Base-by-base conservation (phyloP, 306 rosid genomes). In the Vigna hirtella region DNA sequence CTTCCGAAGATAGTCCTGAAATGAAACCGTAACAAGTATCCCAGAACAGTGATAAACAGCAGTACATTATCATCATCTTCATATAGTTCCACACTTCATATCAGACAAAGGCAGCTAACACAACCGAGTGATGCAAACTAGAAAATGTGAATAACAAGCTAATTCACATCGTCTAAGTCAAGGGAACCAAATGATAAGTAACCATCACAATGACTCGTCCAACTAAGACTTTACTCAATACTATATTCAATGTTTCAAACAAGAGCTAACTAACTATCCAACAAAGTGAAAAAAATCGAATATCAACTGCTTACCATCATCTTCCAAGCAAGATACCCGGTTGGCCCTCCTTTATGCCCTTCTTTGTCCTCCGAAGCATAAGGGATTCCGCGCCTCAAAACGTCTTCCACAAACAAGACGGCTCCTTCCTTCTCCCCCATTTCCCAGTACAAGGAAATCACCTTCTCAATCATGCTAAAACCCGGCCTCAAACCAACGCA, bases 311-410 rank as follows among this genome's bases (percentile, higher is more conserved):
- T 74, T 84, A 95, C 98, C 98, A 92, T 92, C 98, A 95, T 95
- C 85, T 92, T 95, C 98, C 98, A 95, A 85, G 97, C 98, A 80
- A 95, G 97, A 86, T 90, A 95, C 9, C 98, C 98, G 15, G 97
- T 92, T 49, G 97, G 96, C 36, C 98, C 98, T 73, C 97, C 98
- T 77, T 89, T 92, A 56, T 84, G 89, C 18, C 91, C 95, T 32
- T 88, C 87, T 17, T 82, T 68, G 51, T 89, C 86, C 22, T 83
- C 93, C 50, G 75, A 87, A 16, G 77, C 69, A 72, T 66, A 78
- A 9, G 85, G 82, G 82, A 92, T 85, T 28, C 93, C 83, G 3
- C 98, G 91, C 77, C 88, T 81, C 87, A 92, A 79, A 69, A 95
- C 89, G 76, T 92, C 97, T 59, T 95, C 89, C 68, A 92, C 97